phyloP scores from a whole-genome alignment of 495 filamentous ascomycete species.

The Trypethelium eluteriae region DNA sequence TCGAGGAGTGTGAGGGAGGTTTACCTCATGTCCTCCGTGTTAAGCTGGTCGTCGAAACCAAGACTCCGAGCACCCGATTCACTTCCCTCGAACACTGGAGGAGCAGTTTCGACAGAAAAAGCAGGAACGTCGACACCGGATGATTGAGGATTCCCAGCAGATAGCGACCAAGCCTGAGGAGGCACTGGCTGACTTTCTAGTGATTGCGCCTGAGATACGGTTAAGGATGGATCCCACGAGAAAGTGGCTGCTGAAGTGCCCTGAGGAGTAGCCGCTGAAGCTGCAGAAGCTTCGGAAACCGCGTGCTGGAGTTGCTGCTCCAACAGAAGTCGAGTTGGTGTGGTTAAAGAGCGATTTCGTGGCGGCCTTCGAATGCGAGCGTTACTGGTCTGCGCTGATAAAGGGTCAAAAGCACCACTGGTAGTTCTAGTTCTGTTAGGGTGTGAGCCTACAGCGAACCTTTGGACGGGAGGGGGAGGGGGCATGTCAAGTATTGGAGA shows the following conservation, averaged over 20 bases:
- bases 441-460: conserved; percentile 5
- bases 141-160: not conserved
- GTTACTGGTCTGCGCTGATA: conserved; percentile 1
- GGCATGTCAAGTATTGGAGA: conserved; percentile 4
- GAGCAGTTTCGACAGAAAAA: not conserved
- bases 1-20: not conserved
- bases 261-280: not conserved
- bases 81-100: not conserved
- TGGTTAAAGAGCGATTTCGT: conserved; percentile 2
- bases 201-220: conserved; percentile 5
- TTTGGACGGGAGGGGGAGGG: not conserved
- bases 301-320: conserved; percentile 7
- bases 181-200: not conserved
- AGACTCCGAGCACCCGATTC: not conserved
- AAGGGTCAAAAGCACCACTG: conserved; percentile 7
- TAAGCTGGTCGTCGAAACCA: conserved; percentile 3
- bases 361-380: conserved; percentile 6
- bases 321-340: conserved; percentile 6
- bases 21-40: conserved; percentile 10
- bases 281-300: conserved; percentile 5
- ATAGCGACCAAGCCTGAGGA: not conserved
- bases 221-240: not conserved
- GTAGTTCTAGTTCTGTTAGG: not conserved
- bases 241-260: not conserved
- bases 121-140: not conserved